Conservation (phyloP, 2,329 filamentous ascomycete genomes). For the Colletotrichum sp. region DNA sequence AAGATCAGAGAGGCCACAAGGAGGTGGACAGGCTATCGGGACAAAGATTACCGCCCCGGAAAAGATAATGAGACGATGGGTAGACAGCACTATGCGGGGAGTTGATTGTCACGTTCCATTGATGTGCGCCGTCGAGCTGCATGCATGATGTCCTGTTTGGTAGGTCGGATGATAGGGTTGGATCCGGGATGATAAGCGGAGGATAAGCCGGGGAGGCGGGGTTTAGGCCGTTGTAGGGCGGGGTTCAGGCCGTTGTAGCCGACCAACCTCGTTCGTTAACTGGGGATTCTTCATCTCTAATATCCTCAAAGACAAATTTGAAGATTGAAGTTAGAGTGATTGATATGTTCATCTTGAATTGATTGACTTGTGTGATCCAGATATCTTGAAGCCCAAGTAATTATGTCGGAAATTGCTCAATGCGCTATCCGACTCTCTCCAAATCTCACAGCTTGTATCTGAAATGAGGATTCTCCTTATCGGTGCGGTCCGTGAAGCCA, state of each 20-base stretch:
- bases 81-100: not conserved
- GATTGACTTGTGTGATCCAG: not conserved
- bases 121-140: not conserved
- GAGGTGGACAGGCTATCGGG: not conserved
- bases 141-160: not conserved
- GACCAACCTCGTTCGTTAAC: not conserved
- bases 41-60: not conserved
- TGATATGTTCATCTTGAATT: not conserved
- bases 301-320: not conserved
- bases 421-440: not conserved
- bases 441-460: not conserved
- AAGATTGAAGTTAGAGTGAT: not conserved
- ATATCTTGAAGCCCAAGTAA: not conserved
- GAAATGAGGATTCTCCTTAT: not conserved
- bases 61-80: not conserved
- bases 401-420: not conserved
- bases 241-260: not conserved
- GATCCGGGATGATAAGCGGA: slow-evolving; percentile 5
- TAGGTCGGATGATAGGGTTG: not conserved
- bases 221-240: not conserved
- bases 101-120: not conserved
- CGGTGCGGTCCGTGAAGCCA: not conserved
- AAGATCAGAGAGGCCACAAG: not conserved
- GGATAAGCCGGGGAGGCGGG: not conserved
- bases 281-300: not conserved